phyloP scores from a whole-genome alignment of 2,329 filamentous ascomycete species.

The Beauveria caledonica region DNA sequence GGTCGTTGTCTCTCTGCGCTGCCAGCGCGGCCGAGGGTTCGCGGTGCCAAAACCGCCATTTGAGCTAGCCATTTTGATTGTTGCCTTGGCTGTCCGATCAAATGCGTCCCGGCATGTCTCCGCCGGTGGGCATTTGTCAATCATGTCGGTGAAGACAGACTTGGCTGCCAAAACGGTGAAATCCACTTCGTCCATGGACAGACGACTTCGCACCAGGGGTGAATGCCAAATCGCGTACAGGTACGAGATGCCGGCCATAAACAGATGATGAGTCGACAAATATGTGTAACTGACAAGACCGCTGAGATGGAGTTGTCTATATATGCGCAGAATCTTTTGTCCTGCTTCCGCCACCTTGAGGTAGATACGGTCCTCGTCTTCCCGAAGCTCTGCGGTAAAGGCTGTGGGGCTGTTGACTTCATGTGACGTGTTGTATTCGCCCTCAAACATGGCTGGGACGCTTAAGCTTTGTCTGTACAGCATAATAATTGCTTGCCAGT shows the following conservation, averaged over 20 bases:
- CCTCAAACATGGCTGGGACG: slow-evolving; percentile 75
- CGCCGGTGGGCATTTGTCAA: slow-evolving; percentile 89
- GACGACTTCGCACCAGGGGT: slow-evolving; percentile 70
- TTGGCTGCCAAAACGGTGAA: slow-evolving; percentile 91
- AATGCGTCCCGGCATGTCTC: slow-evolving; percentile 94
- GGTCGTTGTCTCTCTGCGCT: slow-evolving; percentile 20
- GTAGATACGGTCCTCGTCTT: slow-evolving; percentile 87
- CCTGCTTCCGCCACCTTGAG: slow-evolving; percentile 92
- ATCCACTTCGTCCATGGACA: slow-evolving; percentile 94
- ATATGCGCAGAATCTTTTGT: slow-evolving; percentile 83
- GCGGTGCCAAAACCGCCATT: slow-evolving; percentile 67
- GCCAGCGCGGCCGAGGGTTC: slow-evolving; percentile 21
- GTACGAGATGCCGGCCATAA: slow-evolving; percentile 95
- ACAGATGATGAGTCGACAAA: slow-evolving; percentile 88
- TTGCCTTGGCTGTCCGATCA: slow-evolving; percentile 89
- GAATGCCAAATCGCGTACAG: slow-evolving; percentile 98
- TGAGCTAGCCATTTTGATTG: slow-evolving; percentile 87
- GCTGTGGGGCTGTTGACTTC: slow-evolving; percentile 56
- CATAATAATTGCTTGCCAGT: slow-evolving; percentile 96
- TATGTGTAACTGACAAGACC: slow-evolving; percentile 95
- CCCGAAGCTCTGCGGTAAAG: slow-evolving; percentile 56
- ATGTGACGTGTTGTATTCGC: slow-evolving; percentile 61
- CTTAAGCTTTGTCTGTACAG: slow-evolving; percentile 86
- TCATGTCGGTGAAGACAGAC: slow-evolving; percentile 83
- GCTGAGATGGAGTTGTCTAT: slow-evolving; percentile 79